Evolutionary conservation across 2,329 filamentous ascomycete genomes (phyloP).

Genomic region (Aspergillus piperis): DNA sequence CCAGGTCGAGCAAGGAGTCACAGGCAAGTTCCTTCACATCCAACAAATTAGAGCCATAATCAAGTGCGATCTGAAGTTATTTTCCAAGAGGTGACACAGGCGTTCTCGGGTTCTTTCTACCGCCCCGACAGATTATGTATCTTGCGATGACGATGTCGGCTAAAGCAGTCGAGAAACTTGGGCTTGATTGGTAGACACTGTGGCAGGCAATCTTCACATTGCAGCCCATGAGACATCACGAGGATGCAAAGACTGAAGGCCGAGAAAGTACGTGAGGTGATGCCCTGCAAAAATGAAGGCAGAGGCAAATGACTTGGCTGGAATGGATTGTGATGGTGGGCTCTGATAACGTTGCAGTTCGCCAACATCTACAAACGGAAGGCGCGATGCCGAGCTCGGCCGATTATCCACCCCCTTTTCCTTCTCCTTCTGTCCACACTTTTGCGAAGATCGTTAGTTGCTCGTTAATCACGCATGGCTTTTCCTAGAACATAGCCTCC

Average conservation of each 20-base stretch:
- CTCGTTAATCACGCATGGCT: not conserved
- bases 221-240: not conserved
- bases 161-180: not conserved
- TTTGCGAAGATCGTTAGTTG: no score
- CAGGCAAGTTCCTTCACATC: not conserved
- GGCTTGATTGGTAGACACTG: not conserved
- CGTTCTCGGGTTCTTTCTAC: not conserved
- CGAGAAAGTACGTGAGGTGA: not conserved
- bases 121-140: no score
- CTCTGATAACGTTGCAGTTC: not conserved
- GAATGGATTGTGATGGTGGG: not conserved
- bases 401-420: not conserved
- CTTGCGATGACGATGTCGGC: no score
- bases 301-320: not conserved
- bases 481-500: not conserved
- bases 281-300: not conserved
- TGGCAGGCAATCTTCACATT: not conserved
- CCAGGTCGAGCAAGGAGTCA: not conserved
- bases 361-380: not conserved
- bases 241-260: not conserved
- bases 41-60: not conserved
- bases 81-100: not conserved
- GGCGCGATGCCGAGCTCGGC: not conserved
- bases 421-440: not conserved
- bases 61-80: not conserved